These are phyloP conservation scores for Microdochium nivale DNA, from an alignment of 2,329 filamentous ascomycete genomes.

Conservation along the genomic window DNA sequence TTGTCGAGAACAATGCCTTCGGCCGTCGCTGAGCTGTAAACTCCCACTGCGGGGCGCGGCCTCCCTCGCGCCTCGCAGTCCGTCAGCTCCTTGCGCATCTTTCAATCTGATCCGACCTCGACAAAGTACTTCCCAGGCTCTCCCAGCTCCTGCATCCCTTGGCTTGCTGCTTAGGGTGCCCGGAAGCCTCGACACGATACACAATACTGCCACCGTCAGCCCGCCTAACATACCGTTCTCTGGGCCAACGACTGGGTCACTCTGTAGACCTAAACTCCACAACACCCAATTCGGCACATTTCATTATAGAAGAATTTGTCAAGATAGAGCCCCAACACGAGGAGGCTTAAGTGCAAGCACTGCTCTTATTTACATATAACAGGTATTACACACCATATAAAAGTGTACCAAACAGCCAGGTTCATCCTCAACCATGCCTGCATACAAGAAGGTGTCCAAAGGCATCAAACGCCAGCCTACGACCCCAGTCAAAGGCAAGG, in stretches of 20 bases:
- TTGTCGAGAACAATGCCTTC: slow-evolving; percentile 66
- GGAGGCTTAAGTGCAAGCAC: background rate
- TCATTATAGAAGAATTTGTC: no score
- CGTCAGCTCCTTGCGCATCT: slow-evolving; percentile 69
- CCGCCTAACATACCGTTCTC: slow-evolving; percentile 10
- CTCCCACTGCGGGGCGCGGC: slow-evolving; percentile 65
- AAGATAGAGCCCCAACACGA: no score
- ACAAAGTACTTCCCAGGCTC: slow-evolving; percentile 60
- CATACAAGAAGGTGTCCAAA: slow-evolving; percentile 1
- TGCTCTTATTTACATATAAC: no score
- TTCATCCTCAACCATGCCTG: background rate
- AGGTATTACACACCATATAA: no score
- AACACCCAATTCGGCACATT: no score
- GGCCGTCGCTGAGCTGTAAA: slow-evolving; percentile 89
- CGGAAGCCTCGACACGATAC: slow-evolving; percentile 24
- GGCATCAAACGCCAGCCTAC: slow-evolving; percentile 2
- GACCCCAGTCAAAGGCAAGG: slow-evolving; percentile 3
- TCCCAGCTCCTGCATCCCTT: slow-evolving; percentile 30
- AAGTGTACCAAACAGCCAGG: background rate
- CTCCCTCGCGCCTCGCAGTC: slow-evolving; percentile 62
- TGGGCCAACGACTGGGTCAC: slow-evolving; percentile 4
- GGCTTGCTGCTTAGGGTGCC: slow-evolving; percentile 10
- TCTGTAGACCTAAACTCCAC: background rate
- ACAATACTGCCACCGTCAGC: slow-evolving; percentile 13
- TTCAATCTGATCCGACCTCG: slow-evolving; percentile 51